Base-by-base conservation (phyloP, 2,329 filamentous ascomycete species). In the Beauveria medogensis region DNA sequence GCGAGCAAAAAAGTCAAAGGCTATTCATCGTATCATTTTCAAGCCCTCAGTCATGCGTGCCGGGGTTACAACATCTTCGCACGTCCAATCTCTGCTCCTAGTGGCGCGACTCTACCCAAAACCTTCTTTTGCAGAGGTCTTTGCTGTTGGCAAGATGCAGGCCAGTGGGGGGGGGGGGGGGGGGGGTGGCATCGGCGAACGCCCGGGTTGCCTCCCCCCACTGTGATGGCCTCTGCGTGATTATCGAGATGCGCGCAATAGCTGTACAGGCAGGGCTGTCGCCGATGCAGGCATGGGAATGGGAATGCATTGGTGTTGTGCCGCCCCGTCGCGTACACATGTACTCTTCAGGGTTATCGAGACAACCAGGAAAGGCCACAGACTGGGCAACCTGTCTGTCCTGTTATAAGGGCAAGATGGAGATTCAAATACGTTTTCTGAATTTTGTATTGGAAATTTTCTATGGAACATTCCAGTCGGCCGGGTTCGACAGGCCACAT, bases 211-310 rank as follows among this genome's bases (percentile, higher is more conserved):
- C 30, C 48, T 46, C 24, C 34, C 57, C 57, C 57, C 57, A 59
- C 57, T 28, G 40, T 46, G 26, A 59, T 53, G 50, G 50, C 48
- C 41, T 59, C 40, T 46, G 26, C 48, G 57, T 34, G 12, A 34
- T 34, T 59, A 47, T 59, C 48, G 57, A 59, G 57, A 59, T 59
- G 48, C 48, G 56, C 47, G 37, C 26, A 37, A 22, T 34, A 44
- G 24, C 12, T 34, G 30, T 14, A 26, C 28, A 46, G 40, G 48
- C 46, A 59, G 57, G 57, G 57, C 37, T 59, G 56, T 59, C 12
- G 46, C 24, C 56, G 47, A 59, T 59, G 48, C 48, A 53, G 26
- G 28, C 50, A 53, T 48, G 47, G 48, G 18, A 24, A 12, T 48
- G 47, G 48, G 18, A 24, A 12, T 22, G 37, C 24, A 24, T 28